These are phyloP conservation scores for Lipomyces sp. DNA, from an alignment of 805 yeast species.

Conservation along the genomic window DNA sequence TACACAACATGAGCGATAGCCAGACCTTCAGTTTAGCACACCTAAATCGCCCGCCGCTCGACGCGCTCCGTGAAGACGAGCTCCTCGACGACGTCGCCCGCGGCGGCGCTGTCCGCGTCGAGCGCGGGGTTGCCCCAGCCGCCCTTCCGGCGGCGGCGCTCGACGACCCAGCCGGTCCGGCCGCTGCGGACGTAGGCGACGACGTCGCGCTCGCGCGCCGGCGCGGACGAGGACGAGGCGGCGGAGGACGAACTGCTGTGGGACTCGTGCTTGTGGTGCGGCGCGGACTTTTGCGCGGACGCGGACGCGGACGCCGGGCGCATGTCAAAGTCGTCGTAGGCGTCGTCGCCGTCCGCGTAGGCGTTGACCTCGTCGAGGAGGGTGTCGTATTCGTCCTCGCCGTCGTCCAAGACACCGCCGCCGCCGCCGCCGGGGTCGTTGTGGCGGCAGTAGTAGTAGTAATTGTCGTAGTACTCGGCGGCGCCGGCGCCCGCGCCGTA, in stretches of 20 bases:
- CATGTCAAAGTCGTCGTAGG: neutral
- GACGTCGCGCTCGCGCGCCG: conserved; percentile 14
- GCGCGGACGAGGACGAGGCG: neutral
- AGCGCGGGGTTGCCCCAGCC: conserved; percentile 3
- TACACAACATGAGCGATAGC: neutral
- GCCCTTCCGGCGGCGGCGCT: conserved; percentile 22
- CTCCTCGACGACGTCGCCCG: conserved; percentile 11
- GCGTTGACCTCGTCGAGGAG: conserved; percentile 21
- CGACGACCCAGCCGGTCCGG: conserved; percentile 27
- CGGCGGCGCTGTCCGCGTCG: conserved; percentile 1
- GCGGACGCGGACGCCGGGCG: too few species aligned
- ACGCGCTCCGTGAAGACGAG: conserved; percentile 18
- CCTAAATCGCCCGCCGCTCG: conserved; percentile 12
- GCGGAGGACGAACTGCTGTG: conserved; percentile 2
- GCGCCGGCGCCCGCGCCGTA: too few species aligned
- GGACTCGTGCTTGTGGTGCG: conserved; percentile 3
- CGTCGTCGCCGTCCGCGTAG: neutral
- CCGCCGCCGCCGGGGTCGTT: neutral
- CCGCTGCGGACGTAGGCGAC: conserved; percentile 25
- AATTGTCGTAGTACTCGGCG: too few species aligned
- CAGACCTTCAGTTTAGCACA: neutral
- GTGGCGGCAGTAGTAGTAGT: too few species aligned
- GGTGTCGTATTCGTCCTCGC: conserved; percentile 11
- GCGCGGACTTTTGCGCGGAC: neutral
- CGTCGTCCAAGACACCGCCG: neutral